phyloP scores from a whole-genome alignment of 208 protist genomes.

The Tritrichomonas foetus region DNA sequence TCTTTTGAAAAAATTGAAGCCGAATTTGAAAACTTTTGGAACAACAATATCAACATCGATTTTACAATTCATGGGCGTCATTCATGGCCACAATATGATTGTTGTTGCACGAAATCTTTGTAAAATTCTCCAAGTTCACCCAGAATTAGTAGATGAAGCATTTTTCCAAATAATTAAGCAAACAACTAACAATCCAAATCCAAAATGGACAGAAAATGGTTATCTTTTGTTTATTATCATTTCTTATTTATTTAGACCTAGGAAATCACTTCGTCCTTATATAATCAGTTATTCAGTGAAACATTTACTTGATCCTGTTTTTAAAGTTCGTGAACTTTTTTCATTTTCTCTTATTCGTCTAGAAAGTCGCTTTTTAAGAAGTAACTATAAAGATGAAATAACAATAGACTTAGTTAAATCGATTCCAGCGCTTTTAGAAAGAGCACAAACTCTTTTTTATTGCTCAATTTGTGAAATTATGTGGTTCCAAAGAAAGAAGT shows the following conservation, averaged over 20 bases:
- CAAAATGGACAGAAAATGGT: not conserved
- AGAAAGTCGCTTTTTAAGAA: no score
- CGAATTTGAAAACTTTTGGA: not conserved
- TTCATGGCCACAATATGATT: not conserved
- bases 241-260: not conserved
- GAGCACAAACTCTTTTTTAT: not conserved
- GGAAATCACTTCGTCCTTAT: no score
- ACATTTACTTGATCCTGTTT: no score
- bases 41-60: not conserved
- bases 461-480: not conserved
- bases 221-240: not conserved
- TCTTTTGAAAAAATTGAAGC: not conserved
- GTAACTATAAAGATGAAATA: not conserved
- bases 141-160: not conserved
- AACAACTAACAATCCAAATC: not conserved
- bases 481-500: not conserved
- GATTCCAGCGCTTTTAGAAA: not conserved
- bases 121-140: not conserved
- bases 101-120: not conserved
- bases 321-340: no score
- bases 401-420: not conserved
- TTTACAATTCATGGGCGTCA: not conserved
- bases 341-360: no score
- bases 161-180: conserved; percentile 28
- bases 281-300: no score